Evolutionary conservation across 805 yeast species (phyloP).

Genomic region (Peterozyma toletana): DNA sequence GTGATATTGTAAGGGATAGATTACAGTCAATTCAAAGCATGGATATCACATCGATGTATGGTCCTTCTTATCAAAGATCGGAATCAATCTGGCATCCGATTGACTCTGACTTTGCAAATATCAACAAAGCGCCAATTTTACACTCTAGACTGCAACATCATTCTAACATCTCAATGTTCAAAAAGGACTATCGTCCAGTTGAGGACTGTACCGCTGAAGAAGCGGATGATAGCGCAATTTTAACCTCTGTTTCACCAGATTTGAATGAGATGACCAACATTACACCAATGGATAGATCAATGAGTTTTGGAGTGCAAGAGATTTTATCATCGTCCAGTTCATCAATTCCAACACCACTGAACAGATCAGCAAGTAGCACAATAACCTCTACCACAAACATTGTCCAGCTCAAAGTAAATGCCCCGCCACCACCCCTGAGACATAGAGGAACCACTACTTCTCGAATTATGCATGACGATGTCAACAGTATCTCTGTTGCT

Average conservation of each 20-base stretch:
- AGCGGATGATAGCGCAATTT: background rate
- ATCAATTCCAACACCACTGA: no score
- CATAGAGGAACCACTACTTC: background rate
- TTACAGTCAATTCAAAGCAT: constrained; percentile 5
- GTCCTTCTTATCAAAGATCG: constrained; percentile 4
- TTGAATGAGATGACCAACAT: no score
- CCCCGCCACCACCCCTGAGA: background rate
- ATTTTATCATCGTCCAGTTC: constrained; percentile 10
- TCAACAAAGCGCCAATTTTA: constrained; percentile 2
- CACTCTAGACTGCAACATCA: no score
- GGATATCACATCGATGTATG: constrained; percentile 11
- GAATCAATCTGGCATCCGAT: constrained; percentile 19
- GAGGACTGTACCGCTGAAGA: background rate
- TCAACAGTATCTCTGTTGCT: no score
- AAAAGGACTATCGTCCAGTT: no score
- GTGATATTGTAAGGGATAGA: background rate
- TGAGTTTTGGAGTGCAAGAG: constrained; percentile 22
- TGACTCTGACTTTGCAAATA: constrained; percentile 8
- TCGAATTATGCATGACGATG: no score
- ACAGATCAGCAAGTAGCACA: background rate
- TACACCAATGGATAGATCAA: constrained; percentile 5
- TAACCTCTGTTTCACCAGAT: no score
- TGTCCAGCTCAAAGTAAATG: background rate
- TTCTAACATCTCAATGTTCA: no score
- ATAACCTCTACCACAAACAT: background rate